A percentile compares a stretch with the other conserved stretches of the same genome.
Evolutionary conservation across 306 rosid genomes (phyloP).

Genomic region (Cotoneaster glaucophyllus): DNA sequence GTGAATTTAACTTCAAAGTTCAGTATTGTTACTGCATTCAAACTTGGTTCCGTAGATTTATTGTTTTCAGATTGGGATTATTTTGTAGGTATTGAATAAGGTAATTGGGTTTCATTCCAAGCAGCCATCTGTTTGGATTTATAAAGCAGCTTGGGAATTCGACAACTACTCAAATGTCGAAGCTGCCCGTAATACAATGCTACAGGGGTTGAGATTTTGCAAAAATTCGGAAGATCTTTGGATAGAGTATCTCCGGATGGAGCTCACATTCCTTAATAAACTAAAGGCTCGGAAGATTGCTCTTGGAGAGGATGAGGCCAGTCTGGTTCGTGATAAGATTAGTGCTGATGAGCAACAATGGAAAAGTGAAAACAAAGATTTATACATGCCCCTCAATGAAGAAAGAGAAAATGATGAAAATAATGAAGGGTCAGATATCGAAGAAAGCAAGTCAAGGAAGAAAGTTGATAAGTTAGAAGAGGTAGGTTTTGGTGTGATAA

Average conservation of each 20-base stretch:
- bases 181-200: conserved; percentile 89
- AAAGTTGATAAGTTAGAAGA: conserved; percentile 44
- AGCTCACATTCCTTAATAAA: conserved; percentile 78
- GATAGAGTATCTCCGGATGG: conserved; percentile 95
- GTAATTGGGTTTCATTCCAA: conserved; percentile 78
- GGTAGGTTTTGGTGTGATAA: conserved; percentile 47
- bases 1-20: background rate
- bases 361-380: conserved; percentile 72
- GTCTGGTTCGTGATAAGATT: conserved; percentile 36
- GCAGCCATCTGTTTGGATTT: conserved; percentile 85
- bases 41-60: background rate
- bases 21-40: background rate
- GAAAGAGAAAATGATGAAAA: conserved; percentile 14
- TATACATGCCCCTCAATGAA: conserved; percentile 58
- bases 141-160: conserved; percentile 99
- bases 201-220: conserved; percentile 75
- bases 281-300: conserved; percentile 88
- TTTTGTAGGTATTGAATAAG: conserved; percentile 64
- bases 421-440: conserved; percentile 23
- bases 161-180: conserved; percentile 69
- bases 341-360: conserved; percentile 56
- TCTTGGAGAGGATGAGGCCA: conserved; percentile 79
- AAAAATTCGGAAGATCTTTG: conserved; percentile 77
- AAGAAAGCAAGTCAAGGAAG: conserved; percentile 30
- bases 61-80: background rate